Conservation (phyloP, 495 filamentous ascomycete species). For the Penicillium atrosanguineum region DNA sequence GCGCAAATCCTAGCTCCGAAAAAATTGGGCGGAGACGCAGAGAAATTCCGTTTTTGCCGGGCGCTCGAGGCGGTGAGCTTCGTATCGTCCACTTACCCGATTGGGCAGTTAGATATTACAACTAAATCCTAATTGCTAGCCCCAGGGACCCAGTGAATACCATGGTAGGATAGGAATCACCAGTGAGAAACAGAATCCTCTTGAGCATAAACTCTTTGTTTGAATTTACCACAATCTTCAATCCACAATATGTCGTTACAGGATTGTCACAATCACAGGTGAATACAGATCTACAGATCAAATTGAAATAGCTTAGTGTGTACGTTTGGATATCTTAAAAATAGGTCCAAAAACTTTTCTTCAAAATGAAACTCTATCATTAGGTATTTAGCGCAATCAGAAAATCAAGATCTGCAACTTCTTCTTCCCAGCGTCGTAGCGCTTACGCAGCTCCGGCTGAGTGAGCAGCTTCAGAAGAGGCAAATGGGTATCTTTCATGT, state of each 20-base stretch:
- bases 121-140: background rate
- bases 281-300: background rate
- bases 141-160: too few relatives aligned
- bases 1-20: constrained; percentile 16
- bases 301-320: background rate
- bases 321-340: background rate
- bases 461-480: constrained; percentile 70
- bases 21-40: constrained; percentile 30
- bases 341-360: background rate
- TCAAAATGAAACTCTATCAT: background rate
- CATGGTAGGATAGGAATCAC: too few relatives aligned
- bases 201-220: background rate
- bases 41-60: constrained; percentile 28
- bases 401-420: constrained; percentile 41
- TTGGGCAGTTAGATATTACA: background rate
- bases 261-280: too few relatives aligned
- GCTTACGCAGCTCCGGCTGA: constrained; percentile 63
- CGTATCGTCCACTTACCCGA: constrained; percentile 1
- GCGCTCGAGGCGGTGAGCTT: constrained; percentile 18
- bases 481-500: constrained; percentile 85
- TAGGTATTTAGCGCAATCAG: constrained; percentile 12
- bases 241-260: background rate
- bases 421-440: constrained; percentile 51
- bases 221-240: background rate
- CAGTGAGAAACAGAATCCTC: too few relatives aligned